Conservation (phyloP, 495 filamentous ascomycete species). For the Aspergillus leporis region DNA sequence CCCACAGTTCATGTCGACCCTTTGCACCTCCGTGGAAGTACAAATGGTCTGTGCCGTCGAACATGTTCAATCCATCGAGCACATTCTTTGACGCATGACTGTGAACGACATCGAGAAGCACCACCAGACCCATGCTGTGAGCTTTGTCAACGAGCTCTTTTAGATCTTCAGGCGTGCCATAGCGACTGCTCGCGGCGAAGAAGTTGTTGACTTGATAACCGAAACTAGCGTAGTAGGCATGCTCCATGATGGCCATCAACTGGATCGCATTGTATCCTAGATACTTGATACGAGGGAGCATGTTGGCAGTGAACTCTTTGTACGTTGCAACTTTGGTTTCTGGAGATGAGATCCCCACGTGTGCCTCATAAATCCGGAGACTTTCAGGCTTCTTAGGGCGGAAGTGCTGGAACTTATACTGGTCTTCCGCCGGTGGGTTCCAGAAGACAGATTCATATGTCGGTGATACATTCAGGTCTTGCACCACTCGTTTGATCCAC, state of each 20-base stretch:
- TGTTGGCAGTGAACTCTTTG: conserved; percentile 92
- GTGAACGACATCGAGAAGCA: conserved; percentile 94
- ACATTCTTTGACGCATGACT: conserved; percentile 98
- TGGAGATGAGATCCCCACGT: conserved; percentile 94
- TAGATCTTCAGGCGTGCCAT: conserved; percentile 89
- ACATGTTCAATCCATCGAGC: conserved; percentile 88
- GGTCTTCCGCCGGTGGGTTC: conserved; percentile 78
- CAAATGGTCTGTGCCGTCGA: conserved; percentile 89
- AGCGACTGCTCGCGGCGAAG: conserved; percentile 95
- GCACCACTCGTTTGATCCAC: conserved; percentile 96
- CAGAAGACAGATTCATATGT: conserved; percentile 95
- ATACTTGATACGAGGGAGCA: conserved; percentile 85
- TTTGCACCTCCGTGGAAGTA: conserved; percentile 90
- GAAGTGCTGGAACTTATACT: conserved; percentile 79
- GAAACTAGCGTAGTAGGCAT: conserved; percentile 98
- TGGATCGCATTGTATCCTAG: conserved; percentile 98
- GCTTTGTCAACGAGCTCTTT: conserved; percentile 97
- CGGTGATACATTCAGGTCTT: conserved; percentile 84
- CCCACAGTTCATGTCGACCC: conserved; percentile 90
- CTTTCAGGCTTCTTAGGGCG: conserved; percentile 83
- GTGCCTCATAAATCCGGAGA: conserved; percentile 92
- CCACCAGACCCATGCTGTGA: conserved; percentile 85
- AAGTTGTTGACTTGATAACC: conserved; percentile 99
- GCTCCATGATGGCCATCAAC: conserved; percentile 98
- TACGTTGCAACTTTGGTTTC: conserved; percentile 87